Base-by-base conservation (phyloP, 2,329 filamentous ascomycete species). In the Ceratocystis smalleyi region DNA sequence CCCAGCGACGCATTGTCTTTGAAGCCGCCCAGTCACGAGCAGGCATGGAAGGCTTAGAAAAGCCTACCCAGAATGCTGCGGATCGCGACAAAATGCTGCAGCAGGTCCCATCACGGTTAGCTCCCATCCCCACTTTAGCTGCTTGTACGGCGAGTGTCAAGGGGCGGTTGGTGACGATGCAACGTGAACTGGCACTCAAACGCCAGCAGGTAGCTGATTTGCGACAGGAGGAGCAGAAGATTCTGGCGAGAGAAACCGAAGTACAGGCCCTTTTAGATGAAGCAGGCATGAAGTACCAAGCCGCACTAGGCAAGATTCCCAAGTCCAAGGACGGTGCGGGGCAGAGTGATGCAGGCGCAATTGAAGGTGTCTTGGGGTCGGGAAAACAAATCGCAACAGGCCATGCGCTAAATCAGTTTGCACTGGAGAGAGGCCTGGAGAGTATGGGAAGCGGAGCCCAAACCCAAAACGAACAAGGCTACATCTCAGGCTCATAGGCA, bases 21-120 rank as follows among this genome's bases (percentile, higher is more conserved):
- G 91, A 96, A 73, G 83, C 85, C 10, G 86, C 89, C 3, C 92
- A 97, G 75, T 91, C 89, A 7, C 82, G 87, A 22, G 88, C 89
- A 2, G 92, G 90, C n/a, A 87, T 94, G 76, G 91, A 92, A 70
- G 87, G 85, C 0, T 71, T 87, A 24, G 79, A 78, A 70, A 79
- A 78, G 70, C 77, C 30, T 69, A 73, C 45, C 68, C 73, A 68
- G 72, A 77, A 22, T 70, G 72, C 17, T 59, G 19, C n/a, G 5
- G 65, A 62, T 35, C 22, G 57, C 10, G 43, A 64, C 30, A 27
- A 59, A 19, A 22, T 63, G 22, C 45, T 55, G 6, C 45, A 32
- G n/a, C 55, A 60, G n/a, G 63, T 63, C 15, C 63, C 67, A 7
- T 27, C 51, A 35, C 59, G 64, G 30, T n/a, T 66, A 12, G 62